phyloP scores from a whole-genome alignment of 2,329 filamentous ascomycete genomes.

The Sclerotinia nivalis region DNA sequence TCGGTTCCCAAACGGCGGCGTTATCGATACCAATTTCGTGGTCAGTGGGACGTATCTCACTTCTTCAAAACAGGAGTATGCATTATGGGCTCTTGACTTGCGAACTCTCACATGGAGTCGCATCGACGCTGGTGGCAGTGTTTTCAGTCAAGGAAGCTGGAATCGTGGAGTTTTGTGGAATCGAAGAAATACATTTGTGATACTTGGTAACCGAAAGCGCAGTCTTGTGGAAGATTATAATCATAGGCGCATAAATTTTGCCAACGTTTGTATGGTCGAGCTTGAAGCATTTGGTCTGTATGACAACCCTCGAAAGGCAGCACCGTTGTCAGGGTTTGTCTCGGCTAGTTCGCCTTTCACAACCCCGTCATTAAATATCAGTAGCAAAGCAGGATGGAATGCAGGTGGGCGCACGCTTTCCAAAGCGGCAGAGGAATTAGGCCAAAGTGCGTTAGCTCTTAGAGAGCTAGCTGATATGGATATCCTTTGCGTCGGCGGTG shows the following conservation, averaged over 20 bases:
- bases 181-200: conserved; percentile 90
- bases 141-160: conserved; percentile 97
- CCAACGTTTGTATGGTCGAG: conserved; percentile 94
- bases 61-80: conserved; percentile 97
- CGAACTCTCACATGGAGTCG: conserved; percentile 88
- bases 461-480: conserved; percentile 97
- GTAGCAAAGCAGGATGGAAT: conserved; percentile 60
- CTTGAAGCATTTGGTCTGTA: conserved; percentile 96
- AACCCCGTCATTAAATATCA: conserved; percentile 48
- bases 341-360: conserved; percentile 76
- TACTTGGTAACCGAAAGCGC: conserved; percentile 88
- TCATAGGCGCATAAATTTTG: conserved; percentile 95
- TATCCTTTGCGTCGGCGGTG: conserved; percentile 85
- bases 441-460: conserved; percentile 74
- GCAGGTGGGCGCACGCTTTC: conserved; percentile 77
- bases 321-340: conserved; percentile 78
- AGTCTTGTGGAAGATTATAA: conserved; percentile 98
- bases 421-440: conserved; percentile 79
- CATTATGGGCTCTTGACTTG: conserved; percentile 90
- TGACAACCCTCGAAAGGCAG: conserved; percentile 82
- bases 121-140: conserved; percentile 90
- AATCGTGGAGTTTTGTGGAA: conserved; percentile 94
- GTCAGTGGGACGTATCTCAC: conserved; percentile 97
- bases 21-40: conserved; percentile 95
- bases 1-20: conserved; percentile 91